These are phyloP conservation scores for Trichocomaceae sp. DNA, from an alignment of 2,329 filamentous ascomycete genomes.

Conservation along the genomic window DNA sequence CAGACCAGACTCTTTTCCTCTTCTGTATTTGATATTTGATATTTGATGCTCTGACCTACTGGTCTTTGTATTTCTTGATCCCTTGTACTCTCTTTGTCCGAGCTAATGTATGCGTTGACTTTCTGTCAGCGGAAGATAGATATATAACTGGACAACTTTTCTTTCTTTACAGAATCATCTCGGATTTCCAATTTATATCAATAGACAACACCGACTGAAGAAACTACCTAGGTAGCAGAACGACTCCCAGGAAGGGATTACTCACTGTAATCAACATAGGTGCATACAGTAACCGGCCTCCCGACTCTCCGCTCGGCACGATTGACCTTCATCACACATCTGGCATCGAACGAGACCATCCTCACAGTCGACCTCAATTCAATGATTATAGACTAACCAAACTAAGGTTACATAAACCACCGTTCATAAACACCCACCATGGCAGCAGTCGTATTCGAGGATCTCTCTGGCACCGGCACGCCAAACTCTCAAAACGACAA, in stretches of 20 bases:
- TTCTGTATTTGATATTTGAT: neutral
- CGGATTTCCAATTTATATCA: too few relatives aligned
- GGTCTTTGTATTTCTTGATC: neutral
- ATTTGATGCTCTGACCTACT: neutral
- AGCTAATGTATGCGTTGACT: neutral
- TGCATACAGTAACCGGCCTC: too few relatives aligned
- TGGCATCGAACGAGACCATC: neutral
- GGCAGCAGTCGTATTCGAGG: slow-evolving; percentile 26
- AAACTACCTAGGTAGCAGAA: too few relatives aligned
- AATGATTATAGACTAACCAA: neutral
- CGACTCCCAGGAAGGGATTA: too few relatives aligned
- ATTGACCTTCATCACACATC: neutral
- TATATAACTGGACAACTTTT: too few relatives aligned
- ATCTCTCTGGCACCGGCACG: slow-evolving; percentile 32
- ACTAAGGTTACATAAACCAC: neutral
- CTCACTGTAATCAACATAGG: too few relatives aligned
- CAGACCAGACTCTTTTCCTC: neutral
- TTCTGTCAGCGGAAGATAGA: too few relatives aligned
- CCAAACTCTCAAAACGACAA: slow-evolving; percentile 45
- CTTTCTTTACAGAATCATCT: too few relatives aligned
- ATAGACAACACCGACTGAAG: too few relatives aligned
- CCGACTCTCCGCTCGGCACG: too few relatives aligned
- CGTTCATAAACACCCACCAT: slow-evolving; percentile 10
- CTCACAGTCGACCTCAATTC: neutral
- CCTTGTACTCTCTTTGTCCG: neutral